A percentile compares a stretch with the other conserved stretches of the same genome.
Evolutionary conservation across 1,284 basidiomycete genomes (phyloP).

Genomic region (Pseudozyma tsukubaensis): DNA sequence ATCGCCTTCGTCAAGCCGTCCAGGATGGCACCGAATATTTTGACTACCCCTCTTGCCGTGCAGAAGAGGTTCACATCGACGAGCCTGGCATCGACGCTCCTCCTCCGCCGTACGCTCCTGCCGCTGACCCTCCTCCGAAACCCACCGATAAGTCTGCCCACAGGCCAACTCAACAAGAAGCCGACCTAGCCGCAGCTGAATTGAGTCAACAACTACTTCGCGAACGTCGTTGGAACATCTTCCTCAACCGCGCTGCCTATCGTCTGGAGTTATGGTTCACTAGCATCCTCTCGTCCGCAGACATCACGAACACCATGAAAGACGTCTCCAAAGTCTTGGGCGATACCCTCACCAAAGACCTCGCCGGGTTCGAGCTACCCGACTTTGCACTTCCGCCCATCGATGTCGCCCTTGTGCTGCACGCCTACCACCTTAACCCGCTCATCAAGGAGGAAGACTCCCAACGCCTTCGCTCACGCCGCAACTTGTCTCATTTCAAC

Average conservation of each 20-base stretch:
- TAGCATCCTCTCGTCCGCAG: conserved; percentile 28
- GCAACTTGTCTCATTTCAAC: conserved; percentile 20
- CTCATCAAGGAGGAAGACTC: conserved; percentile 32
- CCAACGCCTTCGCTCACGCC: conserved; percentile 25
- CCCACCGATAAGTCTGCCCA: conserved; percentile 22
- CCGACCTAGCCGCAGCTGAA: conserved; percentile 24
- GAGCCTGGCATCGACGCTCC: conserved; percentile 45
- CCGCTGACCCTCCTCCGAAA: conserved; percentile 22
- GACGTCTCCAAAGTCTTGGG: conserved; percentile 4
- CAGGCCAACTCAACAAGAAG: conserved; percentile 23
- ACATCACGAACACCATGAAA: conserved; percentile 1
- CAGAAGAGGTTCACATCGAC: conserved; percentile 30
- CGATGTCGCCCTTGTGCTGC: conserved; percentile 58
- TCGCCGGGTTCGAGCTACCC: conserved; percentile 25
- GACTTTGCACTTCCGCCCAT: conserved; percentile 49
- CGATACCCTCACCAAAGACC: neutral
- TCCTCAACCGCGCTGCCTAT: conserved; percentile 47
- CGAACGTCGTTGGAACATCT: conserved; percentile 50
- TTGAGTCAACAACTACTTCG: conserved; percentile 23
- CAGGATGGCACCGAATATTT: conserved; percentile 42
- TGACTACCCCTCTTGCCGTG: conserved; percentile 38
- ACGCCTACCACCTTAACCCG: conserved; percentile 53
- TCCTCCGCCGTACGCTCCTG: conserved; percentile 40
- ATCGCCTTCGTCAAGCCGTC: conserved; percentile 34
- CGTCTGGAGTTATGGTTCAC: conserved; percentile 53